Base-by-base conservation (phyloP, 1,284 basidiomycete genomes). In the Inonotus hispidus region DNA sequence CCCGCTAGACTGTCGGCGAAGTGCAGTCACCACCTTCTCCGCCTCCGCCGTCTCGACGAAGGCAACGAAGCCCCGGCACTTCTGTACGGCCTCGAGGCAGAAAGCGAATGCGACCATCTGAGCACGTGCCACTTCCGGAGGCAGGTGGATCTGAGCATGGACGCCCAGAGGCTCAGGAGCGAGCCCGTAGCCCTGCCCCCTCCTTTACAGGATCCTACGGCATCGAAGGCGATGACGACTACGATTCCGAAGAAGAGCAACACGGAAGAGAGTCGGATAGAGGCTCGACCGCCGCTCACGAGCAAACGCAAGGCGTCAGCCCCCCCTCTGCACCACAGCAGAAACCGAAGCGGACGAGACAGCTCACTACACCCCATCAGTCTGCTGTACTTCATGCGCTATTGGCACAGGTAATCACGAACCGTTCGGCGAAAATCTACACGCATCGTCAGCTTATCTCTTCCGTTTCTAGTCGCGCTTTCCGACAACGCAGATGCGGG, bases 331-430 rank as follows among this genome's bases (percentile, higher is more conserved):
- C 75, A 53, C 79, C 79, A 37, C 74, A 78, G 41, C 89, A 87
- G 41, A 90, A 90, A 73, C 81, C 88, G 66, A 93, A 90, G 66
- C 75, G 82, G 46, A 72, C 71, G 29, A 74, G 84, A 41, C 93
- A 90, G 16, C 77, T 93, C 61, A 93, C 90, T 47, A 93, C 90
- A 13, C 89, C 90, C 6, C 87, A 92, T 68, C 90, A 92, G 70
- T 85, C 90, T 59, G 86, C 88, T 14, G 90, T 90, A 21, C 77
- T 92, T 16, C 90, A 92, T 68, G 85, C 87, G 7, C 79, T 92
- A 49, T 80, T 92, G 23, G 87, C 89, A 52, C 85, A 92, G 82
- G 90, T 92, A 73, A 62, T 53, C 16, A 45, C 58, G 29, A 19
- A 53, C 58, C 25, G 16, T n/a, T 53, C 53, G 16, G 32, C 14